Conservation (phyloP, 1,284 basidiomycete species). For the Malassezia brasiliensis region DNA sequence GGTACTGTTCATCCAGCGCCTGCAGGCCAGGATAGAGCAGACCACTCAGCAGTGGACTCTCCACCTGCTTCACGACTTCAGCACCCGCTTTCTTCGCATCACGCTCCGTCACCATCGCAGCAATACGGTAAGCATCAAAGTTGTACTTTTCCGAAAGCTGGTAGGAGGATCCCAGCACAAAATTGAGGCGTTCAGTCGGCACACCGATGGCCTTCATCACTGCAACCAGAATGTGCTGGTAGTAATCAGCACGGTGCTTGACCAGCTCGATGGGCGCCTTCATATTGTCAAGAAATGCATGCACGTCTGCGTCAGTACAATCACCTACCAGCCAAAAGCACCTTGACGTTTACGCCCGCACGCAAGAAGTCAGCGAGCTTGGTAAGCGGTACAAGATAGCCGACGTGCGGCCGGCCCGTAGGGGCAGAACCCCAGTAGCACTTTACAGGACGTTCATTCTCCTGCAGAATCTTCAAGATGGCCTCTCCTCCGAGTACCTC, state of each 20-base stretch:
- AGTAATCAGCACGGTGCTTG: conserved; percentile 78
- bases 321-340: conserved; percentile 66
- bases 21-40: conserved; percentile 93
- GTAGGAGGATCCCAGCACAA: conserved; percentile 83
- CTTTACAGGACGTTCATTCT: conserved; percentile 49
- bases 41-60: conserved; percentile 78
- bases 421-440: conserved; percentile 68
- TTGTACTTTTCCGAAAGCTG: conserved; percentile 86
- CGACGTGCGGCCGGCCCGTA: conserved; percentile 85
- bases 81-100: conserved; percentile 98
- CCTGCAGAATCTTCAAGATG: conserved; percentile 70
- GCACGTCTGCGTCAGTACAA: conserved; percentile 61
- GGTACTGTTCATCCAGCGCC: conserved; percentile 93
- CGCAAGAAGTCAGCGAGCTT: conserved; percentile 95
- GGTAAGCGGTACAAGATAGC: conserved; percentile 86
- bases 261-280: conserved; percentile 96
- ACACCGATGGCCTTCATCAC: conserved; percentile 84
- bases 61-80: conserved; percentile 96
- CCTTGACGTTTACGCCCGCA: conserved; percentile 82
- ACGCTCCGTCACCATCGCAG: conserved; percentile 80
- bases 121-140: conserved; percentile 85
- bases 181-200: conserved; percentile 61
- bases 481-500: conserved; percentile 79
- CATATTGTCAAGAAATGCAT: conserved; percentile 94
- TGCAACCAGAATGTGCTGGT: conserved; percentile 68